These are phyloP conservation scores for Boletellus sp. DNA, from an alignment of 768 basidiomycete species.

Conservation along the genomic window DNA sequence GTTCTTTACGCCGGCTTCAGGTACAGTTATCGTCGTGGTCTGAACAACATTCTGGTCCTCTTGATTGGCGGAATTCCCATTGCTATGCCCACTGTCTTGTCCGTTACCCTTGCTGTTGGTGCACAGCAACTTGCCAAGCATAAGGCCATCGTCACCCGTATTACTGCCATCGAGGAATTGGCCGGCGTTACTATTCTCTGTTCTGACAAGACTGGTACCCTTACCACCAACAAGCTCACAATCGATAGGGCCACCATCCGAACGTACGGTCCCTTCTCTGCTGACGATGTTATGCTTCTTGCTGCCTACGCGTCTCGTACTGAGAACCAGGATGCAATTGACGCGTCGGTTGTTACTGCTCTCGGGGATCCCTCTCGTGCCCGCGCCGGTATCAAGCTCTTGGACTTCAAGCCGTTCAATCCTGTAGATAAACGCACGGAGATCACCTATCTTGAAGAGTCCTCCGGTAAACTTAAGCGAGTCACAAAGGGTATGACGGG, in stretches of 20 bases:
- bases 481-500: slow-evolving; percentile 99
- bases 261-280: slow-evolving; percentile 83
- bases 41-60: slow-evolving; percentile 96
- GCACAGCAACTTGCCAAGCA: slow-evolving; percentile 98
- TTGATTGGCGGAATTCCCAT: slow-evolving; percentile 99
- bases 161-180: slow-evolving; percentile 97
- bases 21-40: slow-evolving; percentile 88
- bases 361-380: slow-evolving; percentile 70
- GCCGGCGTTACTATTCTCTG: slow-evolving; percentile 98
- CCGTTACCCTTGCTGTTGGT: slow-evolving; percentile 97
- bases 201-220: slow-evolving; percentile 97
- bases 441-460: slow-evolving; percentile 94
- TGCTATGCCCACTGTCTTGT: slow-evolving; percentile 98
- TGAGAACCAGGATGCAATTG: slow-evolving; percentile 99
- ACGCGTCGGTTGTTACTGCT: slow-evolving; percentile 78
- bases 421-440: slow-evolving; percentile 99
- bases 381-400: slow-evolving; percentile 88
- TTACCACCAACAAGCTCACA: slow-evolving; percentile 99
- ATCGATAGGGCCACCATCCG: slow-evolving; percentile 91
- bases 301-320: slow-evolving; percentile 96
- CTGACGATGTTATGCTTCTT: slow-evolving; percentile 89
- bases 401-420: slow-evolving; percentile 99
- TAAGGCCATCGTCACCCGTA: slow-evolving; percentile 99
- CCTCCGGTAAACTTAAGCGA: slow-evolving; percentile 94
- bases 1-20: slow-evolving; percentile 90